Evolutionary conservation across 2,329 filamentous ascomycete genomes (phyloP), one percentile per base, ranked within the genome.

Genomic region (Apiospora malaysiana): DNA sequence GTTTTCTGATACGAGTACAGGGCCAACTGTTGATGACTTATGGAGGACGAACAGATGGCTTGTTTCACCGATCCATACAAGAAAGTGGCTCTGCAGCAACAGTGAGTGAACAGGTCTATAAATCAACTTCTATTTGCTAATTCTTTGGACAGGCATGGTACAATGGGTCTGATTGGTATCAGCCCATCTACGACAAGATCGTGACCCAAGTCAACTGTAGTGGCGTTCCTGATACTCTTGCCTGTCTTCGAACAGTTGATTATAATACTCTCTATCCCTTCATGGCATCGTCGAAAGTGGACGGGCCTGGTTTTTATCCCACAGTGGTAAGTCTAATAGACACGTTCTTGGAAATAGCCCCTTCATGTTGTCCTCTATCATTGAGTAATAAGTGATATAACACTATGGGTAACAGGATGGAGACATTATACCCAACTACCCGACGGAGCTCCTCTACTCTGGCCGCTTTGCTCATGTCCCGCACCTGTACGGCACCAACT

Each of bases 221-320:
- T 18, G 78, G 83, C 40, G 81, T 79, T 12, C 78, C 78, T 12
- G 84, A 87, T 72, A 83, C 82, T 0, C 75, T 88, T 37, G 79
- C 83, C 45, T 89, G 86, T 74, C 80, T 91, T 43, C 83, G 88
- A 8, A 77, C 79, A 5, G 78, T 87, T 16, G 81, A 85, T 10
- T 85, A 84, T 70, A 80, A 84, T 25, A 78, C 75, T 2, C 78
- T 89, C 9, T 88, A 87, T 72, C 74, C 79, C 1, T 83, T 81
- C 32, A 78, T 88, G 63, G 76, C 76, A 43, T 71, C 76, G 71
- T 84, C 87, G 71, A 75, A 76, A 45, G 49, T 74, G 8, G 59
- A 69, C 10, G 76, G 76, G 1, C 76, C 76, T 2, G 77, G 76
- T 25, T 78, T 73, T 68, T 78, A 78, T 68, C 77, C 77, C 67